Percentiles rank a stretch among this genome's conserved stretches.
Conservation (phyloP, 225 moss, liverwort and hornwort species). For the Marchantia paleacea region DNA sequence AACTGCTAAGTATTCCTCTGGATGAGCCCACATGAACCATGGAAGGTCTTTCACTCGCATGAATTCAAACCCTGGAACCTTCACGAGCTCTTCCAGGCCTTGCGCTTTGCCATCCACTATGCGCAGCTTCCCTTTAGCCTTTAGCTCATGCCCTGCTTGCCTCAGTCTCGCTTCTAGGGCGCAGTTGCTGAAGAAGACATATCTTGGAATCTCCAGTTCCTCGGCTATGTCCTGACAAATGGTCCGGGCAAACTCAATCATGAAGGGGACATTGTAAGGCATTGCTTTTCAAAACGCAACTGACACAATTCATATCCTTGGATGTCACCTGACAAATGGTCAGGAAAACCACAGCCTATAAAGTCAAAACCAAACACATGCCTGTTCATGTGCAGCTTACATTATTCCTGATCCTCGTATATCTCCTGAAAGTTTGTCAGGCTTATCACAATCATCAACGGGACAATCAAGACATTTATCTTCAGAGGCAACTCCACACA, state of each 20-base stretch:
- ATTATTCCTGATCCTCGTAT: no score
- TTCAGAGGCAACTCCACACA: no score
- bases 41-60: slow-evolving; percentile 11
- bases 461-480: no score
- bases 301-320: not conserved
- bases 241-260: not conserved
- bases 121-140: not conserved
- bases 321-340: no score
- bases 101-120: slow-evolving; percentile 9
- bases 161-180: slow-evolving; percentile 5
- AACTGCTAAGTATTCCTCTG: not conserved
- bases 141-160: slow-evolving; percentile 5
- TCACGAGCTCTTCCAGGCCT: not conserved
- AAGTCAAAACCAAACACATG: no score
- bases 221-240: not conserved
- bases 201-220: slow-evolving; percentile 15
- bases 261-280: not conserved
- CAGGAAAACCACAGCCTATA: no score
- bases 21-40: slow-evolving; percentile 16
- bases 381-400: no score
- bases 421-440: no score
- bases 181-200: slow-evolving; percentile 4
- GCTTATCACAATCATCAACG: no score
- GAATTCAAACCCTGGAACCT: slow-evolving; percentile 3
- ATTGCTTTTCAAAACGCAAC: not conserved